phyloP scores from a whole-genome alignment of 441 rosid genomes.

The Erysimum cheiri region DNA sequence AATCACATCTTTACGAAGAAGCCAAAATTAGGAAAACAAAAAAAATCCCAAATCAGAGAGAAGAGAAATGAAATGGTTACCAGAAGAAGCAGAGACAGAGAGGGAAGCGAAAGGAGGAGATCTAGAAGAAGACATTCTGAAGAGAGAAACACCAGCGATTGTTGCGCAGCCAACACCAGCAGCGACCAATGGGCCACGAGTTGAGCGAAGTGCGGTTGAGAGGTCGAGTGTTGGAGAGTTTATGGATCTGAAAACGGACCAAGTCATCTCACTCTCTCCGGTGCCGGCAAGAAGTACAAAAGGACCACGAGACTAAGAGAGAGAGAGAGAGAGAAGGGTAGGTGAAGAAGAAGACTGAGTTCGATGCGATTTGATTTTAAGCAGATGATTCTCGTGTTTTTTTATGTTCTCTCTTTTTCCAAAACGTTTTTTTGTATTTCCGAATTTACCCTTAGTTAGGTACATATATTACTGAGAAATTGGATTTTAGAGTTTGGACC shows the following conservation, averaged over 20 bases:
- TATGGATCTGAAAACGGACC: constrained; percentile 56
- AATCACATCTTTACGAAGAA: constrained; percentile 25
- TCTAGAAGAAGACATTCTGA: constrained; percentile 48
- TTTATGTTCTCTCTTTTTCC: not conserved
- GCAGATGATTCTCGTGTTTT: constrained; percentile 47
- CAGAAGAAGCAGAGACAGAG: constrained; percentile 48
- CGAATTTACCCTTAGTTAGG: constrained; percentile 44
- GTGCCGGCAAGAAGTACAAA: constrained; percentile 24
- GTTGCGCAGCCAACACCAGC: constrained; percentile 64
- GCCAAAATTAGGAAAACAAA: not conserved
- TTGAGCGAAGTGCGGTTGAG: constrained; percentile 48
- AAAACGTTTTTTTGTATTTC: constrained; percentile 37
- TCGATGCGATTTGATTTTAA: constrained; percentile 34
- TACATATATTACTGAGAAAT: constrained; percentile 27
- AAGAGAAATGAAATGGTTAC: constrained; percentile 39
- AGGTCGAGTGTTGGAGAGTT: constrained; percentile 50
- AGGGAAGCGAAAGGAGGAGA: constrained; percentile 66
- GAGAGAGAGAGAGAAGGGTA: constrained; percentile 35
- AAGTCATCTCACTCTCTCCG: constrained; percentile 52
- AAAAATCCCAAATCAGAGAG: constrained; percentile 1
- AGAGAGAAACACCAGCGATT: constrained; percentile 52
- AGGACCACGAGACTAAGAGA: not conserved
- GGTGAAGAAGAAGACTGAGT: constrained; percentile 20
- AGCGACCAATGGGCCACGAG: constrained; percentile 49
- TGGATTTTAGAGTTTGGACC: constrained; percentile 18